Base-by-base conservation (phyloP, 305 asterid genomes). In the Salvia sclarea region DNA sequence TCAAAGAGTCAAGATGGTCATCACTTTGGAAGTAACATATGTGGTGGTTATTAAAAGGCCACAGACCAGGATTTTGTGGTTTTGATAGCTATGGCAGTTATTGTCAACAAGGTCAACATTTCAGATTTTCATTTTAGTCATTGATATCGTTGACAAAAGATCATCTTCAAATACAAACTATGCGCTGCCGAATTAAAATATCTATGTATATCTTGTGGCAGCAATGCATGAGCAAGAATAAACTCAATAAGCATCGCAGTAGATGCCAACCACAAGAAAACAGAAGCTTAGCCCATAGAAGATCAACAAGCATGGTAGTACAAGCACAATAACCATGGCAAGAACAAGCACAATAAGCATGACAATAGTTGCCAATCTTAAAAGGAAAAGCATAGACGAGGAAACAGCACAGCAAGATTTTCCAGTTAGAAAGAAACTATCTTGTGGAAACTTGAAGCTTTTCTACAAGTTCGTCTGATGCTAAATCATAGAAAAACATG, bases 401-500 rank as follows among this genome's bases (percentile, higher is more conserved):
- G n/a, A n/a, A n/a, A n/a, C n/a, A 53, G 18, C 18, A 12, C 35
- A 43, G 48, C 40, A 40, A 57, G 53, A 70, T 37, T 38, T 40
- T 38, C 58, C 20, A 8, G 37, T 44, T 12, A 35, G 28, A 47
- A 47, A 44, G 43, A 25, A 25, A 43, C 41, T 18, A 33, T 16
- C 43, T 8, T 22, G 64, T 12, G 38, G 3, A 17, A 9, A 16
- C 37, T 58, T 35, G 18, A 14, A 52, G 63, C 24, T 37, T 38
- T 4, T 21, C 8, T 13, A 5, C 13, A n/a, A 43, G 20, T 38
- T 38, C 6, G 40, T 61, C 56, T 11, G 55, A 58, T 55, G 47
- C 44, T 24, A 60, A 66, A 38, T 52, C 7, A 40, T 47, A 53
- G 54, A 67, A 40, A 17, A 31, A 68, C 55, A 64, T 57, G 20